phyloP scores from a whole-genome alignment of 2,329 filamentous ascomycete genomes.

The Monosporascus sp. region DNA sequence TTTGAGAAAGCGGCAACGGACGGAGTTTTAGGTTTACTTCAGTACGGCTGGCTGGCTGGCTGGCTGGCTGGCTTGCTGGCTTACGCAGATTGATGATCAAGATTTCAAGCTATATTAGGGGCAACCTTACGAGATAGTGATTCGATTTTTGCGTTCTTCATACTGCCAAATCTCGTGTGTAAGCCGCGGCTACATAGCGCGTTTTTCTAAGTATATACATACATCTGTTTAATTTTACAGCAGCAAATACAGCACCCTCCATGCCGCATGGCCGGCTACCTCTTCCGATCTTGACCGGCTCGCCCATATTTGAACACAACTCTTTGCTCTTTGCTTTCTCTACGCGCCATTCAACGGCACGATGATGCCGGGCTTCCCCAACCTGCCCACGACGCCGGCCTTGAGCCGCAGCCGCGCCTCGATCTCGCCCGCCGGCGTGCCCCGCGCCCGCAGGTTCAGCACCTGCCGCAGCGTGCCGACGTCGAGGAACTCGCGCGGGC shows the following conservation, averaged over 20 bases:
- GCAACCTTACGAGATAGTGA: neutral
- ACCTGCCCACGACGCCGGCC: constrained; percentile 36
- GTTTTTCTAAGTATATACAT: neutral
- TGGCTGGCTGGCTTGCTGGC: too few species aligned
- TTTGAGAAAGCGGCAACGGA: too few species aligned
- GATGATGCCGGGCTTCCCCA: constrained; percentile 38
- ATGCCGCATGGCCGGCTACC: neutral
- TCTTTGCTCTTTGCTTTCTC: neutral
- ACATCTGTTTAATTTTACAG: neutral
- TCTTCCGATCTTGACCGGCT: neutral
- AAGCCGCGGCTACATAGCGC: neutral
- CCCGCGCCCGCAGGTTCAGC: constrained; percentile 37
- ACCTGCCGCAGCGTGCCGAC: constrained; percentile 42
- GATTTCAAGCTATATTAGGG: neutral
- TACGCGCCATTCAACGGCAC: constrained; percentile 24
- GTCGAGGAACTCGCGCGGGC: constrained; percentile 41
- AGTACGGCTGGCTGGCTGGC: too few species aligned
- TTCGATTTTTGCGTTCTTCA: neutral
- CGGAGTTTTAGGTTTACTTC: too few species aligned
- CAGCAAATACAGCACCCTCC: neutral
- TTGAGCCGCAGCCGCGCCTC: constrained; percentile 41
- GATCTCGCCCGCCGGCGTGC: constrained; percentile 33
- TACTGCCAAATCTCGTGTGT: neutral
- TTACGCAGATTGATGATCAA: too few species aligned
- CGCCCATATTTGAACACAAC: neutral